Percentiles rank a stretch among this genome's conserved stretches.
These are phyloP conservation scores for Metarhizium rileyi DNA, from an alignment of 2,329 filamentous ascomycete species.

Conservation along the genomic window DNA sequence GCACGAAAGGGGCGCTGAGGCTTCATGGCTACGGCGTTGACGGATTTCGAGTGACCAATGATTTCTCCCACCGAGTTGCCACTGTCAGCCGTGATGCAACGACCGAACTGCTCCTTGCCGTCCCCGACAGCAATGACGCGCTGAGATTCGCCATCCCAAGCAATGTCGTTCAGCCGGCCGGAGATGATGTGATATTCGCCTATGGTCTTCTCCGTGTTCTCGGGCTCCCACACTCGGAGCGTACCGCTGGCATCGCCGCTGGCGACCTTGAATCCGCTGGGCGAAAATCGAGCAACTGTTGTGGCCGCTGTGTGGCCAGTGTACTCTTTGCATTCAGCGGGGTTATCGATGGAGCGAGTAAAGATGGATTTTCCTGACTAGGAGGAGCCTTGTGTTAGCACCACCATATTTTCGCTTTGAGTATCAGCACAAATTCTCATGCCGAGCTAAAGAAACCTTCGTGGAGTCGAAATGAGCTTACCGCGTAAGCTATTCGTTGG, in stretches of 20 bases:
- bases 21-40: conserved; percentile 86
- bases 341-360: conserved; percentile 86
- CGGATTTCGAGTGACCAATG: conserved; percentile 76
- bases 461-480: conserved; percentile 33
- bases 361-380: conserved; percentile 92
- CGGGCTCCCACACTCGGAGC: conserved; percentile 87
- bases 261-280: conserved; percentile 89
- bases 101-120: conserved; percentile 85
- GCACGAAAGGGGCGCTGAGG: conserved; percentile 85
- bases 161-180: conserved; percentile 89
- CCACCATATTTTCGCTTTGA: neutral
- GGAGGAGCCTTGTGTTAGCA: neutral
- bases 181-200: conserved; percentile 93
- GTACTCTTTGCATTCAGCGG: conserved; percentile 78
- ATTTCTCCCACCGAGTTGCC: conserved; percentile 96
- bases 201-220: conserved; percentile 76
- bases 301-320: conserved; percentile 81
- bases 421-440: neutral
- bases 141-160: conserved; percentile 95
- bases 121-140: conserved; percentile 94
- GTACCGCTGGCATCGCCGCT: conserved; percentile 79
- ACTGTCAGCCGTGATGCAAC: conserved; percentile 90
- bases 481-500: conserved; percentile 85
- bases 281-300: conserved; percentile 87
- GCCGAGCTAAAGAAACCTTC: neutral